phyloP scores from a whole-genome alignment of 495 filamentous ascomycete species.

The Viridothelium virens region DNA sequence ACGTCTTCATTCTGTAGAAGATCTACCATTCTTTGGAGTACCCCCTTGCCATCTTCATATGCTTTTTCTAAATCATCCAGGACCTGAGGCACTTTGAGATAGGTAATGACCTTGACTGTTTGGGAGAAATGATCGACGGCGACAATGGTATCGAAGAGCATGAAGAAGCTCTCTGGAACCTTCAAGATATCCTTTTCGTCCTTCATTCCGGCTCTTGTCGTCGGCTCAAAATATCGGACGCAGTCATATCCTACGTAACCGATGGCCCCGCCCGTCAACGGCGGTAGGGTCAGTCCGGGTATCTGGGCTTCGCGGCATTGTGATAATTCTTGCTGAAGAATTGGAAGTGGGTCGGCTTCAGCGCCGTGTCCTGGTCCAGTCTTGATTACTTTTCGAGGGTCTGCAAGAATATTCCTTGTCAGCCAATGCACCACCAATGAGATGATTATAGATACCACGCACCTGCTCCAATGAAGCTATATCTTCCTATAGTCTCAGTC shows the following conservation, averaged over 20 bases:
- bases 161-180: slow-evolving; percentile 90
- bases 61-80: slow-evolving; percentile 46
- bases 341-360: slow-evolving; percentile 70
- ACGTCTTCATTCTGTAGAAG: slow-evolving; percentile 63
- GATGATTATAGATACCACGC: slow-evolving; percentile 20
- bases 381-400: slow-evolving; percentile 75
- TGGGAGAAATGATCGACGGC: slow-evolving; percentile 94
- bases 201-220: slow-evolving; percentile 75
- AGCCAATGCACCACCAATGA: slow-evolving; percentile 1
- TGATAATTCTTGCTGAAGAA: slow-evolving; percentile 69
- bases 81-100: slow-evolving; percentile 60
- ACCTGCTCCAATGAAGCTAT: slow-evolving; percentile 91
- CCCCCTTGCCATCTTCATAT: slow-evolving; percentile 57
- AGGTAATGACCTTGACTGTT: slow-evolving; percentile 84
- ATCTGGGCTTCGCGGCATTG: slow-evolving; percentile 69
- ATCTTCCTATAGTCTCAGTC: slow-evolving; percentile 80
- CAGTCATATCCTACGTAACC: slow-evolving; percentile 98
- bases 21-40: slow-evolving; percentile 57
- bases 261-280: slow-evolving; percentile 82
- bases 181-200: slow-evolving; percentile 56
- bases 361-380: slow-evolving; percentile 82
- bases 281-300: slow-evolving; percentile 71
- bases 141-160: slow-evolving; percentile 93
- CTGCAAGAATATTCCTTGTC: slow-evolving; percentile 32
- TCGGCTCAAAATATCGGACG: slow-evolving; percentile 93